Percentiles rank a stretch among this genome's conserved stretches.
These are phyloP conservation scores for Clitoria ternatea DNA, from an alignment of 306 rosid species.

Conservation along the genomic window DNA sequence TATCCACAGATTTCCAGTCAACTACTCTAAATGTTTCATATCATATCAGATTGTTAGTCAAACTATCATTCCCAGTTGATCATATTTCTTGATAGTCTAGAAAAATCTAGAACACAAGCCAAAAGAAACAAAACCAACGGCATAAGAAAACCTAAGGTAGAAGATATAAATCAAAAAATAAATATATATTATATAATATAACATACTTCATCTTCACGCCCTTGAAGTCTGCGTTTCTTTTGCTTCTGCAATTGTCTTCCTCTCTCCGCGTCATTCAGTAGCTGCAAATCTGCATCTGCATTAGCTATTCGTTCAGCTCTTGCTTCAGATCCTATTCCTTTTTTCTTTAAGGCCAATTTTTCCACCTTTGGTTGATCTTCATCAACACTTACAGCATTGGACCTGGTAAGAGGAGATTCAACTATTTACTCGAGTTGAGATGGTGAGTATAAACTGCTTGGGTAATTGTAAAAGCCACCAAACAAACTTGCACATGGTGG, in stretches of 20 bases:
- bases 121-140: background rate
- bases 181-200: too few species aligned
- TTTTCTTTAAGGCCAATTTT: constrained; percentile 70
- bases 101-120: background rate
- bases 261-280: constrained; percentile 70
- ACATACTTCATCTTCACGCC: constrained; percentile 91
- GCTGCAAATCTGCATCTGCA: constrained; percentile 76
- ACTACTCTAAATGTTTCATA: background rate
- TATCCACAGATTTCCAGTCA: background rate
- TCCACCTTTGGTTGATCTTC: constrained; percentile 65
- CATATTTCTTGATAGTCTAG: background rate
- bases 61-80: background rate
- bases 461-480: background rate
- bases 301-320: constrained; percentile 74
- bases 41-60: background rate
- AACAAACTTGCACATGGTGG: background rate
- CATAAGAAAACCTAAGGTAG: constrained; percentile 14
- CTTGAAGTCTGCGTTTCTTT: constrained; percentile 81
- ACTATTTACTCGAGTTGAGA: constrained; percentile 11
- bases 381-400: constrained; percentile 36
- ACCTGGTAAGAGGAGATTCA: constrained; percentile 39
- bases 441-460: background rate
- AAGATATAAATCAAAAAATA: background rate
- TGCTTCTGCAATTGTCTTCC: constrained; percentile 83
- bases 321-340: constrained; percentile 85